Conservation (phyloP, 2,329 filamentous ascomycete genomes). For the Madurella fahalii region DNA sequence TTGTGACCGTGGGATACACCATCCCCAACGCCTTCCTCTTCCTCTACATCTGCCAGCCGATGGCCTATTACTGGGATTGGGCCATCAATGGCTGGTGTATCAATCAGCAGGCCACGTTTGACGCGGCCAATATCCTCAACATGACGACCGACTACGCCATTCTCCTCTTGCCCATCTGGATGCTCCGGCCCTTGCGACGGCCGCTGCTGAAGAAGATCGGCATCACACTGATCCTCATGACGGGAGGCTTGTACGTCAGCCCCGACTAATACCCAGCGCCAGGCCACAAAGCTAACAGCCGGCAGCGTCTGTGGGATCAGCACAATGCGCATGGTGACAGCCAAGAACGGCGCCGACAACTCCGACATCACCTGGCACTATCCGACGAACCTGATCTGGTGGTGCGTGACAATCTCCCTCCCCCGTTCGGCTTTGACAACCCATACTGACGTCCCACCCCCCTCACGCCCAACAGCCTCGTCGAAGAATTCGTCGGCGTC, state of each 20-base stretch:
- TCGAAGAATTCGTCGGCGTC: constrained; percentile 13
- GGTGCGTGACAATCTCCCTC: constrained; percentile 2
- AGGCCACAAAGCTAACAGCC: no score
- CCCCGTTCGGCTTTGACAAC: not conserved
- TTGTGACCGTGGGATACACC: constrained; percentile 25
- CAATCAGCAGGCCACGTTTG: constrained; percentile 38
- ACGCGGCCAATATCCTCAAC: constrained; percentile 39
- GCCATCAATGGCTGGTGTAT: constrained; percentile 33
- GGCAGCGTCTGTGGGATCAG: constrained; percentile 15
- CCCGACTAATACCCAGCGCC: not conserved
- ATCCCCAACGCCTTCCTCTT: constrained; percentile 27
- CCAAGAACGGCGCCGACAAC: not conserved
- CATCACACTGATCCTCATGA: constrained; percentile 16
- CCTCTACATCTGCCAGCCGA: constrained; percentile 30
- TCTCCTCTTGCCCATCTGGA: constrained; percentile 36
- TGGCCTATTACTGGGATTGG: constrained; percentile 27
- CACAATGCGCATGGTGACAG: constrained; percentile 11
- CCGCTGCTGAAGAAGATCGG: constrained; percentile 14
- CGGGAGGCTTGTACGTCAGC: constrained; percentile 20
- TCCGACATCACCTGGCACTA: constrained; percentile 14
- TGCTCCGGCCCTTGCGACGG: constrained; percentile 13
- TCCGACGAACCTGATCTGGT: constrained; percentile 15
- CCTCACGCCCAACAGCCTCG: constrained; percentile 6
- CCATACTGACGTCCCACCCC: no score
- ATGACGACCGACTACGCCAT: constrained; percentile 41